Conservation (phyloP, 257 asterid species). For the Linderniella brevidens region DNA sequence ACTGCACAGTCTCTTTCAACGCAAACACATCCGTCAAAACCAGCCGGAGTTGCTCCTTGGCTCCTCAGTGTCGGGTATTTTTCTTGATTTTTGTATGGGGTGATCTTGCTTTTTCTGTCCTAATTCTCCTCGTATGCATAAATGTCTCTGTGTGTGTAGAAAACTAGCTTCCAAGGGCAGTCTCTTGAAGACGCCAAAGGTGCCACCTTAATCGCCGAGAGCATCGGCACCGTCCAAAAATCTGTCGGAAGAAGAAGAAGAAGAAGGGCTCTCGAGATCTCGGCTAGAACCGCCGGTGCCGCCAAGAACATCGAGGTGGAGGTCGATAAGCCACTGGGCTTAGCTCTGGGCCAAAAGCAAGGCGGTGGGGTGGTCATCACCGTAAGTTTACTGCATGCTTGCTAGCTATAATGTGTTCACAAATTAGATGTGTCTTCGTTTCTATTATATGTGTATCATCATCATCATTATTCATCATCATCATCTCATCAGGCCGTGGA, state of each 20-base stretch:
- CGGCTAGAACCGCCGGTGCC: constrained; percentile 50
- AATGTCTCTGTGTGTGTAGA: neutral
- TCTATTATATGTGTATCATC: neutral
- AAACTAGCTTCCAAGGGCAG: too few species aligned
- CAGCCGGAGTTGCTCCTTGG: constrained; percentile 10
- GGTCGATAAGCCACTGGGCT: constrained; percentile 94
- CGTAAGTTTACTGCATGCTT: constrained; percentile 19
- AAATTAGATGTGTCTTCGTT: neutral
- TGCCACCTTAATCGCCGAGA: constrained; percentile 26
- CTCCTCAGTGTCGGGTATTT: constrained; percentile 32
- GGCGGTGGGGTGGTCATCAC: constrained; percentile 91
- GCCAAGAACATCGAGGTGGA: constrained; percentile 85
- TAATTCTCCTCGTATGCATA: neutral
- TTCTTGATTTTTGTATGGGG: neutral
- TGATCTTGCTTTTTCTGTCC: neutral
- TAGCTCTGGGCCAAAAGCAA: constrained; percentile 71
- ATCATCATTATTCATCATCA: too few species aligned
- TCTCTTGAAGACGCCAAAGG: constrained; percentile 22
- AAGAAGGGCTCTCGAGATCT: constrained; percentile 34
- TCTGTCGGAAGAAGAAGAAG: too few species aligned
- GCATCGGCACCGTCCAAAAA: constrained; percentile 9
- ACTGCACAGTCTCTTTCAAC: constrained; percentile 38
- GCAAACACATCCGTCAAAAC: constrained; percentile 22
- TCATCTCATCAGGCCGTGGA: constrained; percentile 78
- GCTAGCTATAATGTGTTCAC: too few species aligned